A percentile compares a stretch with the other conserved stretches of the same genome.
phyloP scores from a whole-genome alignment of 805 yeast species.

The Nakazawaea peltata region DNA sequence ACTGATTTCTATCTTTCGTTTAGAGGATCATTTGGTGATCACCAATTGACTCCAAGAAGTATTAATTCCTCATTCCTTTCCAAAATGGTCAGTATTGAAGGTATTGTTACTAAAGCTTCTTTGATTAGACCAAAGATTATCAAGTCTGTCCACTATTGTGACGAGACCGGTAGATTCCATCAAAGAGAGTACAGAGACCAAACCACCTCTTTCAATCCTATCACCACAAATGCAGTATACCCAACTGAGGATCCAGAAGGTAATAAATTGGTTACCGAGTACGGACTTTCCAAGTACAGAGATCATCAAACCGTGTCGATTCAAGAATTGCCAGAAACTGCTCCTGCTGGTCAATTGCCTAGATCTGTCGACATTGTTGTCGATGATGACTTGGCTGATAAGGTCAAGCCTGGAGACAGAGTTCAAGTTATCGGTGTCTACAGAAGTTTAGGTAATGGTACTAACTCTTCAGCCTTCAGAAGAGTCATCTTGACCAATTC shows the following conservation, averaged over 20 bases:
- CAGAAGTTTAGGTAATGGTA: slow-evolving; percentile 79
- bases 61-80: slow-evolving; percentile 72
- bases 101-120: slow-evolving; percentile 91
- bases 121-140: slow-evolving; percentile 88
- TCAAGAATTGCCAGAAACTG: slow-evolving; percentile 96
- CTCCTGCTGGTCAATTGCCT: slow-evolving; percentile 97
- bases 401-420: slow-evolving; percentile 92
- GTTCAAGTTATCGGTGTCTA: slow-evolving; percentile 91
- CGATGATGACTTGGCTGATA: slow-evolving; percentile 92
- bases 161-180: slow-evolving; percentile 73
- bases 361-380: slow-evolving; percentile 86
- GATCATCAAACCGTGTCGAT: slow-evolving; percentile 92
- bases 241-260: slow-evolving; percentile 94
- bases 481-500: slow-evolving; percentile 87
- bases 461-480: slow-evolving; percentile 57
- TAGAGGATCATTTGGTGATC: slow-evolving; percentile 87
- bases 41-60: slow-evolving; percentile 81
- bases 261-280: slow-evolving; percentile 80
- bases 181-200: slow-evolving; percentile 91
- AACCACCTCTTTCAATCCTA: slow-evolving; percentile 82
- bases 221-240: slow-evolving; percentile 75
- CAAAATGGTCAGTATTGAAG: slow-evolving; percentile 81
- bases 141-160: slow-evolving; percentile 90
- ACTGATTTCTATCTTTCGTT: slow-evolving; percentile 71
- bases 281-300: slow-evolving; percentile 84